phyloP scores from a whole-genome alignment of 2,329 filamentous ascomycete species.

The Trichophyton equinum region DNA sequence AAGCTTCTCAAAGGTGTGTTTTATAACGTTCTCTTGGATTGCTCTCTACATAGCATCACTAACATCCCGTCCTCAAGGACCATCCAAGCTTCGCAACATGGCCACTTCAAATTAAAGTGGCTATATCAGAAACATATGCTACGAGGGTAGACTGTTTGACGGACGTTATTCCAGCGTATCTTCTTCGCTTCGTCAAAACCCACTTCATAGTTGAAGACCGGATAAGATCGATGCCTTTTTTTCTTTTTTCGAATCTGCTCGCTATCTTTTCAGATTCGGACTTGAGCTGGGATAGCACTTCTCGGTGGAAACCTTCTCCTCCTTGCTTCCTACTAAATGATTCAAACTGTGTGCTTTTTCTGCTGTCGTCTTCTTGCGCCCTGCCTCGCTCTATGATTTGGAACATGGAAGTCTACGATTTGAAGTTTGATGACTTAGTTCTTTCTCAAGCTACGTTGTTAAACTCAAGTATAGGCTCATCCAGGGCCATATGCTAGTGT shows the following conservation, averaged over 20 bases:
- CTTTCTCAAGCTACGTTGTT: not conserved
- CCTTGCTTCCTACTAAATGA: slow-evolving; percentile 1
- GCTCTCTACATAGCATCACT: not conserved
- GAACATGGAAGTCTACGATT: not conserved
- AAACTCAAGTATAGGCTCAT: not conserved
- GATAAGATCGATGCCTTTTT: not conserved
- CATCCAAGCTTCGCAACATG: slow-evolving; percentile 34
- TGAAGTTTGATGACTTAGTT: not conserved
- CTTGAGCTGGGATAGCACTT: not conserved
- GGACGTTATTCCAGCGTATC: slow-evolving; percentile 2
- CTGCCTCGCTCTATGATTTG: not conserved
- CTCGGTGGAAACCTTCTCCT: not conserved
- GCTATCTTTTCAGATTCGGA: not conserved
- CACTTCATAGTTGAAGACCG: not conserved
- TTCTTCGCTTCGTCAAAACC: not conserved
- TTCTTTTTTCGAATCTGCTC: not conserved
- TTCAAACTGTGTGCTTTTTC: not conserved
- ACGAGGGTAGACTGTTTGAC: slow-evolving; percentile 2
- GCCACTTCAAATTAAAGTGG: not conserved
- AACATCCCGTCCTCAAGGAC: slow-evolving; percentile 19
- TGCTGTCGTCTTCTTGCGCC: not conserved
- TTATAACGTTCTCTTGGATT: not conserved
- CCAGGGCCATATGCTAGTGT: not conserved
- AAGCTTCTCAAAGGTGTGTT: slow-evolving; percentile 30
- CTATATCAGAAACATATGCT: not conserved